A percentile compares a stretch with the other conserved stretches of the same genome.
These are phyloP conservation scores for Sisymbrium irio DNA, from an alignment of 345 rosid genomes.

Conservation along the genomic window DNA sequence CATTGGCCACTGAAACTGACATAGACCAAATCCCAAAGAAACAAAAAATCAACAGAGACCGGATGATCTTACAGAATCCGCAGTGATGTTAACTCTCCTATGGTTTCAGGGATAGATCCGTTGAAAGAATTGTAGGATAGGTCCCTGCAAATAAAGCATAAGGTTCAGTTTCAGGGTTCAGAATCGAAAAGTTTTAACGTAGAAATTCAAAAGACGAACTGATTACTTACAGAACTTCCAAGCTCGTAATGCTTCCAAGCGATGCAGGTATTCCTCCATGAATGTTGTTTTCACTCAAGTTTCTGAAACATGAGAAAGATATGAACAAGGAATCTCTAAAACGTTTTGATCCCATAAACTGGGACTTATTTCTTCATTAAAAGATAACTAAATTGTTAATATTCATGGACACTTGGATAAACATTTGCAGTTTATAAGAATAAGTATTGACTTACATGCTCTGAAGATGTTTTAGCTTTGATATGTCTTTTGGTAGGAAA, in stretches of 20 bases:
- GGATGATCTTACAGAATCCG: conserved; percentile 64
- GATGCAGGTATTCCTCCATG: conserved; percentile 73
- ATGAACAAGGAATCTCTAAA: background rate
- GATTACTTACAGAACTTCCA: conserved; percentile 73
- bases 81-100: conserved; percentile 73
- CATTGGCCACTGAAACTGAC: background rate
- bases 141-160: conserved; percentile 54
- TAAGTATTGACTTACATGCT: conserved; percentile 62
- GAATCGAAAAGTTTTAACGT: background rate
- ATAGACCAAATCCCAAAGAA: background rate
- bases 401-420: background rate
- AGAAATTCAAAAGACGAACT: background rate
- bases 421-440: background rate
- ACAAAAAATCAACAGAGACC: background rate
- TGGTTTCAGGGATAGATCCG: conserved; percentile 88
- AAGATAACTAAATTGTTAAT: too few species aligned
- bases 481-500: conserved; percentile 68
- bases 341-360: background rate
- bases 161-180: background rate
- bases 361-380: too few species aligned
- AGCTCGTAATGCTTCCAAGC: conserved; percentile 61
- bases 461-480: conserved; percentile 67
- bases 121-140: conserved; percentile 83
- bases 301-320: conserved; percentile 44
- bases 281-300: conserved; percentile 81